Conservation (phyloP, 2,329 filamentous ascomycete species). For the Zasmidium cellare region DNA sequence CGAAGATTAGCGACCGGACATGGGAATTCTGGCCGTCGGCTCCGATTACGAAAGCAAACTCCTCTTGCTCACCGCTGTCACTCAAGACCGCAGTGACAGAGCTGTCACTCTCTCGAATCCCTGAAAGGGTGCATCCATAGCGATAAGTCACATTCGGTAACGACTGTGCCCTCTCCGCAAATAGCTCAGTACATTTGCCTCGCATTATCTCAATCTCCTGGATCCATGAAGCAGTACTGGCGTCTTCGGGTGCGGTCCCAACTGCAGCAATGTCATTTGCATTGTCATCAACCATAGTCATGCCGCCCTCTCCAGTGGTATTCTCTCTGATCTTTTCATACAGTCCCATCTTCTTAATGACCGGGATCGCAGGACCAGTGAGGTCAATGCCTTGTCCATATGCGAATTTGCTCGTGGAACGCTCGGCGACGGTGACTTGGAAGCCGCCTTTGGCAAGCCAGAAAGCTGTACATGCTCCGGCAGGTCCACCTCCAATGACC, state of each 20-base stretch:
- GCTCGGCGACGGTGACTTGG: constrained; percentile 18
- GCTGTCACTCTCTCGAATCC: constrained; percentile 12
- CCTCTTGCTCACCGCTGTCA: constrained; percentile 7
- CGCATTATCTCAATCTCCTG: constrained; percentile 42
- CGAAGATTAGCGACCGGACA: constrained; percentile 15
- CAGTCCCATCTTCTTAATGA: constrained; percentile 30
- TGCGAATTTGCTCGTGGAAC: constrained; percentile 15
- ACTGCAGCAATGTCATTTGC: constrained; percentile 20
- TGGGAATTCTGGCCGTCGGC: constrained; percentile 19
- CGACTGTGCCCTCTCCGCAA: constrained; percentile 35
- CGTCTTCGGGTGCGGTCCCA: constrained; percentile 8
- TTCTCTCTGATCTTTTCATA: constrained; percentile 25
- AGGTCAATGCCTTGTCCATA: constrained; percentile 34
- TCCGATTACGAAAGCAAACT: constrained; percentile 17
- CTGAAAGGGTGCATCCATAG: constrained; percentile 15
- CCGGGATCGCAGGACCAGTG: constrained; percentile 24
- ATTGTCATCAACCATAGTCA: constrained; percentile 28
- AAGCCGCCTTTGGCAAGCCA: constrained; percentile 34
- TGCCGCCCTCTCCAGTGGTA: constrained; percentile 29
- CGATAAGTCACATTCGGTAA: constrained; percentile 18
- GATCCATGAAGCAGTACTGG: constrained; percentile 15
- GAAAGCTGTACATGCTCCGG: constrained; percentile 38
- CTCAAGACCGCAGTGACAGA: constrained; percentile 12
- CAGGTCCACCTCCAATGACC: constrained; percentile 27
- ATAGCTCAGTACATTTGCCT: constrained; percentile 49